These are phyloP conservation scores for Afroboletus lepidellus DNA, from an alignment of 1,284 basidiomycete species.

Conservation along the genomic window DNA sequence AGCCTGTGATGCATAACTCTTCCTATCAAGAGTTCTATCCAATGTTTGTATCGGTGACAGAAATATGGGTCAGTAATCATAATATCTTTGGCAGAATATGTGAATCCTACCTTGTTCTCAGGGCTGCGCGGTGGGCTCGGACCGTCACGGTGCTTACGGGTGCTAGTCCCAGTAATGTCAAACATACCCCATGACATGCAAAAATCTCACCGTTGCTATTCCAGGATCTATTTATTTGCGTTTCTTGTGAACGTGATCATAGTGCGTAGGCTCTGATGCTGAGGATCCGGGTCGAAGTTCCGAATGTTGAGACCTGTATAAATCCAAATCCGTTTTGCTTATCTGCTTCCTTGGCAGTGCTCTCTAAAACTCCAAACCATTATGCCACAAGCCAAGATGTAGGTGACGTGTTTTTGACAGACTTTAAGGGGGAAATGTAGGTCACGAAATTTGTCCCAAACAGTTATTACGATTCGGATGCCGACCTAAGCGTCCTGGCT, in stretches of 20 bases:
- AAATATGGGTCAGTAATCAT: not conserved
- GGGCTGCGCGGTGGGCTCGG: too few relatives aligned
- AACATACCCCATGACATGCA: conserved; percentile 20
- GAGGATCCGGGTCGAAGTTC: conserved; percentile 1
- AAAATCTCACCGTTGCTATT: conserved; percentile 18
- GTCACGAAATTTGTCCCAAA: not conserved
- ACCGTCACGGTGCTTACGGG: too few relatives aligned
- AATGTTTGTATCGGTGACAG: too few relatives aligned
- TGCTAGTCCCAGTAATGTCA: not conserved
- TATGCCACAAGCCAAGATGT: conserved; percentile 49
- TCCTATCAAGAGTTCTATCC: conserved; percentile 51
- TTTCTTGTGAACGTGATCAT: conserved; percentile 17
- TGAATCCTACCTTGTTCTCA: too few relatives aligned
- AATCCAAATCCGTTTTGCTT: conserved; percentile 3
- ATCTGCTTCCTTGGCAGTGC: too few relatives aligned
- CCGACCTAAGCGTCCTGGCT: conserved; percentile 47
- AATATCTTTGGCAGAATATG: not conserved
- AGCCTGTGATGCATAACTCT: conserved; percentile 76
- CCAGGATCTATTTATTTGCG: conserved; percentile 1
- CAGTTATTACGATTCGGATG: conserved; percentile 64
- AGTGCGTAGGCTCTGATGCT: not conserved
- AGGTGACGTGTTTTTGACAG: conserved; percentile 15
- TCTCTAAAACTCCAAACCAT: conserved; percentile 10
- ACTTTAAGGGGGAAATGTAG: not conserved
- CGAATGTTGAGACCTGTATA: conserved; percentile 8